phyloP scores from a whole-genome alignment of 2,329 filamentous ascomycete genomes.

The Pestalotiopsis sp. region DNA sequence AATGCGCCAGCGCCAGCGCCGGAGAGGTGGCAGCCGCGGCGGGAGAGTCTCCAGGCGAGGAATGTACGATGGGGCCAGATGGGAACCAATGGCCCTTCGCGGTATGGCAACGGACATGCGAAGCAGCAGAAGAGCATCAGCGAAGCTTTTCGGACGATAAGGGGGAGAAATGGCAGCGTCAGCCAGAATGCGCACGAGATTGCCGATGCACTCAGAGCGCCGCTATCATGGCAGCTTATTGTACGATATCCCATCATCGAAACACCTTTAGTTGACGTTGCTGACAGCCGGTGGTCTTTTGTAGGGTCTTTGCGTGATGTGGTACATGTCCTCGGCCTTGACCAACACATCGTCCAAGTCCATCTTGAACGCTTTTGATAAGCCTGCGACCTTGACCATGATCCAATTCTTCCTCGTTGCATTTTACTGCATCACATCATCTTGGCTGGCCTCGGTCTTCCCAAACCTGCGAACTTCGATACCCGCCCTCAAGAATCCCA shows the following conservation, averaged over 20 bases:
- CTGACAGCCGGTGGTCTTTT: slow-evolving; percentile 18
- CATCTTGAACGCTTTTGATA: slow-evolving; percentile 87
- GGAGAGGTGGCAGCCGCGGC: slow-evolving; percentile 31
- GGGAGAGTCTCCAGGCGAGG: slow-evolving; percentile 24
- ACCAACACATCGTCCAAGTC: slow-evolving; percentile 98
- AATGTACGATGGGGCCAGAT: slow-evolving; percentile 28
- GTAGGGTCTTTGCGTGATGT: slow-evolving; percentile 81
- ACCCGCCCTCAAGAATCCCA: slow-evolving; percentile 79
- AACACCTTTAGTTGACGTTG: slow-evolving; percentile 23
- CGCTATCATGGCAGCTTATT: slow-evolving; percentile 83
- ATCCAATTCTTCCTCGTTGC: slow-evolving; percentile 94
- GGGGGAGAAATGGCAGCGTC: slow-evolving; percentile 79
- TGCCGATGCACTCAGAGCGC: slow-evolving; percentile 85
- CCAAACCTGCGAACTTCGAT: slow-evolving; percentile 69
- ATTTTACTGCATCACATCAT: slow-evolving; percentile 78
- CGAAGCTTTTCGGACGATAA: slow-evolving; percentile 83
- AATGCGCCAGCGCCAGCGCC: slow-evolving; percentile 26
- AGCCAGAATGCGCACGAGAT: slow-evolving; percentile 93
- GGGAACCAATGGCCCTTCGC: slow-evolving; percentile 24
- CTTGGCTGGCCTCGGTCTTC: slow-evolving; percentile 72
- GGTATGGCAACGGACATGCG: slow-evolving; percentile 52
- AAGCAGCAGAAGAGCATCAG: slow-evolving; percentile 85
- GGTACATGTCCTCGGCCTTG: slow-evolving; percentile 93
- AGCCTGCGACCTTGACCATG: slow-evolving; percentile 87
- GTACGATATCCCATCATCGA: slow-evolving; percentile 50